These are phyloP conservation scores for Ambrosiella cleistominuta DNA, from an alignment of 2,329 filamentous ascomycete genomes.

Conservation along the genomic window DNA sequence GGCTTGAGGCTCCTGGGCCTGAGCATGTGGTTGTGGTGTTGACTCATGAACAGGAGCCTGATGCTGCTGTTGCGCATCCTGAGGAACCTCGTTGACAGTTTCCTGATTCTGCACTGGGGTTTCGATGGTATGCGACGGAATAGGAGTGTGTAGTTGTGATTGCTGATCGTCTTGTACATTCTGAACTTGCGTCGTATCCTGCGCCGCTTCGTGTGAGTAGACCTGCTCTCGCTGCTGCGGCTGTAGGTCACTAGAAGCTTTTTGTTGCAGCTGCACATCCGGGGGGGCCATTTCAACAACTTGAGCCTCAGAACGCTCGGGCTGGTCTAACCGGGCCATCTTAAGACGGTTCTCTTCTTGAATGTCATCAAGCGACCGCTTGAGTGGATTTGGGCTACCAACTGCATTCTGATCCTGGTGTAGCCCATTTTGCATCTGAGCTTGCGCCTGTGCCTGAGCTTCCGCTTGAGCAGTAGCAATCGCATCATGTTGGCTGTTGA, in stretches of 20 bases:
- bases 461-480: constrained; percentile 22
- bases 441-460: constrained; percentile 22
- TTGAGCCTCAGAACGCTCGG: not conserved
- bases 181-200: not conserved
- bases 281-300: constrained; percentile 10
- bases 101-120: not conserved
- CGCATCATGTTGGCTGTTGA: not conserved
- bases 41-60: not conserved
- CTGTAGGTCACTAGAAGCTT: not conserved
- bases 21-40: not conserved
- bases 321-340: constrained; percentile 8
- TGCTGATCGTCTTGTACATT: not conserved
- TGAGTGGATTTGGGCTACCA: constrained; percentile 22
- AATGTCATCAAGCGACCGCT: constrained; percentile 23
- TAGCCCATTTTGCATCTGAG: not conserved
- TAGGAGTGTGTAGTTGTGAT: not conserved
- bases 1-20: not conserved
- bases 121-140: constrained; percentile 6
- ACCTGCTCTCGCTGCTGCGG: constrained; percentile 9
- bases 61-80: constrained; percentile 3
- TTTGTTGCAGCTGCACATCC: not conserved
- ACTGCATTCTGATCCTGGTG: constrained; percentile 3
- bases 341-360: constrained; percentile 8
- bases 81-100: constrained; percentile 1
- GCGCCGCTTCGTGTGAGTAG: not conserved